Evolutionary conservation across 129 eudicot genomes (phyloP), one percentile per base, ranked within the genome.

Genomic region (Scalesia atractyloides): DNA sequence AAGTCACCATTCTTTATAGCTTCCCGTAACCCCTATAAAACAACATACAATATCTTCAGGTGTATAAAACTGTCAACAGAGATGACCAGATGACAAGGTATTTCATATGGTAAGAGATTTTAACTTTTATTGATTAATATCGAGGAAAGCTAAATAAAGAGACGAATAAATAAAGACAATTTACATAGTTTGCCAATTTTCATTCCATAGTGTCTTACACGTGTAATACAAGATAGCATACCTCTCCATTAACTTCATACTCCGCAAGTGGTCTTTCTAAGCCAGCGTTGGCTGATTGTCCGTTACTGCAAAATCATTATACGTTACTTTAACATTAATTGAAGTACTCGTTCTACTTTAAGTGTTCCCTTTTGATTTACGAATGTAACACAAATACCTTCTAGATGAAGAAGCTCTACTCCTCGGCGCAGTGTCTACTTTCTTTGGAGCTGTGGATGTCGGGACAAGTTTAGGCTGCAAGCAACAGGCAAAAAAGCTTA

Each of bases 201-300:
- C 2, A 68, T 44, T 56, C 4, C 67, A 73, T 20, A 18, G 26
- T 4, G 59, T 54, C 67, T 53, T 65, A 20, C 58, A 43, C 33
- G 33, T 57, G 65, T 51, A 68, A 15, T 13, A 36, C 48, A 61
- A 71, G 33, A 52, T 64, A 64, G 16, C 76, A 60, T 90, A 94
- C 98, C 98, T 94, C 98, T 75, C 98, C 98, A 75, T 83, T 94
- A 68, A 76, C 90, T 86, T 94, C 97, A 78, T 94, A 94, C 30
- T 84, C 64, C 15, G 49, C 74, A 44, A 61, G 69, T 48, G 88
- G 76, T 78, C 49, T 79, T 54, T 81, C 96, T 73, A 79, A 70
- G 72, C 62, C 75, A 65, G 73, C 59, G 67, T 76, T 91, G 72
- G 82, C 61, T 63, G 83, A 84, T 81, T 84, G 87, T 81, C 91